Percentiles rank a stretch among this genome's conserved stretches.
These are phyloP conservation scores for Xylaria telfairii DNA, from an alignment of 495 filamentous ascomycete genomes.

Conservation along the genomic window DNA sequence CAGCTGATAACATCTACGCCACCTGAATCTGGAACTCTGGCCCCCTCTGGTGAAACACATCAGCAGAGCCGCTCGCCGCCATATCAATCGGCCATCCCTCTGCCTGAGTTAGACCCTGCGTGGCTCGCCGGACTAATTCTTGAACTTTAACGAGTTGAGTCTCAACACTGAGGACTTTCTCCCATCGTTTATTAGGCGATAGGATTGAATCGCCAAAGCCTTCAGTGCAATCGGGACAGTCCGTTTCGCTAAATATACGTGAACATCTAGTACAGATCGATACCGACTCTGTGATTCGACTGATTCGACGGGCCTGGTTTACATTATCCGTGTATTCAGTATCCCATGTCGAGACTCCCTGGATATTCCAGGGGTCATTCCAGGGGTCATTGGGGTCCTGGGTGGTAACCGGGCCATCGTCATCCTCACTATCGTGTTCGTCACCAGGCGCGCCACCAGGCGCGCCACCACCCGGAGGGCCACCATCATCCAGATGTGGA, in stretches of 20 bases:
- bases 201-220: not conserved
- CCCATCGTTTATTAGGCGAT: not conserved
- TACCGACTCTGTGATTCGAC: not conserved
- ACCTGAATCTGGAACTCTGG: not conserved
- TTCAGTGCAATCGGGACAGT: not conserved
- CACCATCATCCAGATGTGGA: not conserved
- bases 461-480: too few relatives aligned
- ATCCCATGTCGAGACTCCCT: too few relatives aligned
- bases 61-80: not conserved
- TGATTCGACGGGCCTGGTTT: too few relatives aligned
- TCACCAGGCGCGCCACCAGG: too few relatives aligned
- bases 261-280: not conserved
- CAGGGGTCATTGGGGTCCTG: too few relatives aligned
- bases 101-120: not conserved
- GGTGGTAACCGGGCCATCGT: too few relatives aligned
- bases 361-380: too few relatives aligned
- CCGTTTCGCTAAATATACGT: not conserved
- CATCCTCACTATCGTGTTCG: too few relatives aligned
- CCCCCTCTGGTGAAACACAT: not conserved
- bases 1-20: not conserved
- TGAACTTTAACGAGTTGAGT: not conserved
- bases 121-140: not conserved
- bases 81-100: not conserved
- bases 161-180: not conserved
- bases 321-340: too few relatives aligned